phyloP scores from a whole-genome alignment of 352 stramenopile species.

The Aphanomyces stellatus region DNA sequence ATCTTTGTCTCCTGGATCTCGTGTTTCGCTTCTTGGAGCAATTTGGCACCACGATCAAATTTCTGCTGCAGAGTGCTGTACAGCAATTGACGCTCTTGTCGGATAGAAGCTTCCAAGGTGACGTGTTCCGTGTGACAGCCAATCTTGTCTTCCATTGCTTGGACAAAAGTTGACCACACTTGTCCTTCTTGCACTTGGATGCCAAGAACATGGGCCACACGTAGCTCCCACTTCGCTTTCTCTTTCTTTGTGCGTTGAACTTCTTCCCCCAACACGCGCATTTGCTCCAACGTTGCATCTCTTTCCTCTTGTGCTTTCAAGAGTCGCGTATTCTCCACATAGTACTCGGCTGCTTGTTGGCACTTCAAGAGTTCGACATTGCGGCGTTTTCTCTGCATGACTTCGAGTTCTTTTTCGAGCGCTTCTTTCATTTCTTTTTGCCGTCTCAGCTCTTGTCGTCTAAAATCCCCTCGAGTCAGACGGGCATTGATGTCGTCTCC shows the following conservation, averaged over 20 bases:
- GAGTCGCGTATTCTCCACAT: neutral
- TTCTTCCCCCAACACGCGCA: neutral
- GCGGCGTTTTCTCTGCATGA: neutral
- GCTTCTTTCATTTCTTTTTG: neutral
- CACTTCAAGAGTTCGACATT: neutral
- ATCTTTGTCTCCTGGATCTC: constrained; percentile 17
- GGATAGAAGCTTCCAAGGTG: neutral
- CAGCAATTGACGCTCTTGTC: neutral
- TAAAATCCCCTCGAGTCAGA: too few species aligned
- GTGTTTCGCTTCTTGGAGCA: constrained; percentile 1
- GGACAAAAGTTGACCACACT: neutral
- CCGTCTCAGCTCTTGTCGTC: neutral
- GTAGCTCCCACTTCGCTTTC: neutral
- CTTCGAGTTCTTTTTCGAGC: neutral
- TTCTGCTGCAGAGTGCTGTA: neutral
- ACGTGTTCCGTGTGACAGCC: neutral
- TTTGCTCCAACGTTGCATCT: neutral
- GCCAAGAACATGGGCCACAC: neutral
- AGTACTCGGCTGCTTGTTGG: neutral
- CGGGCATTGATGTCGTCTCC: too few species aligned
- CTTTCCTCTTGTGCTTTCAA: neutral
- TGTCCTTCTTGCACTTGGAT: neutral
- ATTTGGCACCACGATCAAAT: neutral
- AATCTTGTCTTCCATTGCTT: neutral
- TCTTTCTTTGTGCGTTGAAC: neutral